Conservation (phyloP, 1,284 basidiomycete genomes). For the Moniliophthora roreri region DNA sequence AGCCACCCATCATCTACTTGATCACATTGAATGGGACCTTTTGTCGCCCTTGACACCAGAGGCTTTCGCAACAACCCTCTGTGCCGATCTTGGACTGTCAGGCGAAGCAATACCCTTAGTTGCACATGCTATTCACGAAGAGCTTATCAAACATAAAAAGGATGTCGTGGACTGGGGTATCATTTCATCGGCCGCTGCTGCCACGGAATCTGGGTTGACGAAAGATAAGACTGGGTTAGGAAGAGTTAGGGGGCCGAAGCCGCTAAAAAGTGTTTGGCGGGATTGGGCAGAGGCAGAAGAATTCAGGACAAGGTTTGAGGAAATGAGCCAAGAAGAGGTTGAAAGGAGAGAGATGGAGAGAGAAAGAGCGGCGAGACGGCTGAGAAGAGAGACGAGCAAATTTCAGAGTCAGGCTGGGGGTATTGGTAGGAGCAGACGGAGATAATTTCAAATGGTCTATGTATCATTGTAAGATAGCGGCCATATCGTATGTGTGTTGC, state of each 20-base stretch:
- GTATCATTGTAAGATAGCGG: background rate
- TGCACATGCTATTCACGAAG: conserved; percentile 92
- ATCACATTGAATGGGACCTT: conserved; percentile 98
- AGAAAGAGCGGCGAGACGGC: conserved; percentile 69
- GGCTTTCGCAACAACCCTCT: conserved; percentile 79
- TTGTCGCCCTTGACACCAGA: conserved; percentile 91
- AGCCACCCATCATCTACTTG: conserved; percentile 84
- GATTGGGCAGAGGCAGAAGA: conserved; percentile 94
- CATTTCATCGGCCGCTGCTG: conserved; percentile 33
- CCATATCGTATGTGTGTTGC: no score
- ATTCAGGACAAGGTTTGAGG: conserved; percentile 88
- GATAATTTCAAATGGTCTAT: background rate
- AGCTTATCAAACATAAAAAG: conserved; percentile 91
- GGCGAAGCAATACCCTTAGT: conserved; percentile 89
- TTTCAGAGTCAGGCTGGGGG: conserved; percentile 7
- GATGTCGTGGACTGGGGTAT: conserved; percentile 94
- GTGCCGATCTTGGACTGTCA: conserved; percentile 83
- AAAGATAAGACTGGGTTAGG: conserved; percentile 81
- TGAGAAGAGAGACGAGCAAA: conserved; percentile 20
- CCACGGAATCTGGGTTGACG: conserved; percentile 38
- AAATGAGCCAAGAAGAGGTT: conserved; percentile 87
- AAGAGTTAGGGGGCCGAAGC: conserved; percentile 73
- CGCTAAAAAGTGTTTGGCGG: conserved; percentile 88
- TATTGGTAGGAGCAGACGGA: background rate
- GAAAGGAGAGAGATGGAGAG: conserved; percentile 83